phyloP scores from a whole-genome alignment of 768 basidiomycete genomes.

The Basidioascus undulatus region DNA sequence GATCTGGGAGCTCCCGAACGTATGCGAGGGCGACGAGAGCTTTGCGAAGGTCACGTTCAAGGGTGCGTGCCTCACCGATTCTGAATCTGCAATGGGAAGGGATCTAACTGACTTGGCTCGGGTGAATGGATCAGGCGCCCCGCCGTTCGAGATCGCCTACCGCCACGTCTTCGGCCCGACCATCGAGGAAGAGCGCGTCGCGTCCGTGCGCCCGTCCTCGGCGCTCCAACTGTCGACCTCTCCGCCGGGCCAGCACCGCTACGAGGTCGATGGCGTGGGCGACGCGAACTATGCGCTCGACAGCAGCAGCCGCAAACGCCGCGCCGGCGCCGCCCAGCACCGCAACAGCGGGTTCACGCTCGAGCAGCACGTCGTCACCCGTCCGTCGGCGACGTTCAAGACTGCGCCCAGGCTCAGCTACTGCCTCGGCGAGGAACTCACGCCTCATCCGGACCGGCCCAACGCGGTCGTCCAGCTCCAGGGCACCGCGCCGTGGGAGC shows the following conservation, averaged over 20 bases:
- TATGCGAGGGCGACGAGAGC: slow-evolving; percentile 65
- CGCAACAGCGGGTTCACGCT: too few relatives aligned
- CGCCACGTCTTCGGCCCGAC: slow-evolving; percentile 55
- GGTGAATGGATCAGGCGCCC: slow-evolving; percentile 32
- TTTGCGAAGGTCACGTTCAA: not conserved
- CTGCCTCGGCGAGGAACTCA: slow-evolving; percentile 47
- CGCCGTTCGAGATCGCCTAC: slow-evolving; percentile 87
- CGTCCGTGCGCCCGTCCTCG: slow-evolving; percentile 55
- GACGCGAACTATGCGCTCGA: slow-evolving; percentile 63
- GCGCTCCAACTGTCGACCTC: slow-evolving; percentile 61
- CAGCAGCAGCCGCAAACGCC: slow-evolving; percentile 20
- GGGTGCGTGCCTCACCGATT: not conserved
- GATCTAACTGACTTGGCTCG: not conserved
- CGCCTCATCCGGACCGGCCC: slow-evolving; percentile 28
- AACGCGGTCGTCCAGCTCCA: slow-evolving; percentile 43
- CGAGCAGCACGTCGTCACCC: slow-evolving; percentile 59
- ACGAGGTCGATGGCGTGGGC: slow-evolving; percentile 70
- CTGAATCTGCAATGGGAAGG: not conserved
- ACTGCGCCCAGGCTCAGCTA: slow-evolving; percentile 39
- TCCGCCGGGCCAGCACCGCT: slow-evolving; percentile 54
- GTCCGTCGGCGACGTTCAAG: slow-evolving; percentile 60
- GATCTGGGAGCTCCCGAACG: slow-evolving; percentile 29
- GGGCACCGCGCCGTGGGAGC: slow-evolving; percentile 64
- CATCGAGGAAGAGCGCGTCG: slow-evolving; percentile 54
- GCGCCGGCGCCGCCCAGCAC: slow-evolving; percentile 36